These are phyloP conservation scores for Russula earlei DNA, from an alignment of 768 basidiomycete species.

Conservation along the genomic window DNA sequence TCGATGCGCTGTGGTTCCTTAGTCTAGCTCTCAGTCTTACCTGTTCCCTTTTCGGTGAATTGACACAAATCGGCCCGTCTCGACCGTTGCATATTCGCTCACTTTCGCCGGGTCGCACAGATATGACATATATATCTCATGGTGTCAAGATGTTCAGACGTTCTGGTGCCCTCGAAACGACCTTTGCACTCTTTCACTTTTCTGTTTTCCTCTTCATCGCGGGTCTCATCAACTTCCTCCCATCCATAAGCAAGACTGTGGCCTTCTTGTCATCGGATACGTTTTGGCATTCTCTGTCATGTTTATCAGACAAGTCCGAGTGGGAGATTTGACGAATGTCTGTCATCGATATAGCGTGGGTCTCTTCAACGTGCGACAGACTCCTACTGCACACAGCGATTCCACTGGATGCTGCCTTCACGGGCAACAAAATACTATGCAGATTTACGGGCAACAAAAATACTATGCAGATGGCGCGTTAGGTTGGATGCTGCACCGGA, in stretches of 20 bases:
- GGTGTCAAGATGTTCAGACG: background rate
- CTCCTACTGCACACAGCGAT: background rate
- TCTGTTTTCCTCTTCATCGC: constrained; percentile 4
- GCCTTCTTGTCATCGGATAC: constrained; percentile 4
- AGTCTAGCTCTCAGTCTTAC: constrained; percentile 7
- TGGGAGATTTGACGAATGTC: background rate
- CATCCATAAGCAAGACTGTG: constrained; percentile 1
- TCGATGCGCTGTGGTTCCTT: constrained; percentile 6
- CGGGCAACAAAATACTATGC: background rate
- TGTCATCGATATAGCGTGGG: background rate
- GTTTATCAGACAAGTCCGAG: background rate
- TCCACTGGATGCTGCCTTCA: background rate
- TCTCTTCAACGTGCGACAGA: background rate
- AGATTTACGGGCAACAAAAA: background rate
- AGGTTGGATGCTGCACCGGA: background rate
- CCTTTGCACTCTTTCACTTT: background rate
- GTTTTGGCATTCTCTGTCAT: background rate
- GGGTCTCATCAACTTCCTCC: constrained; percentile 14
- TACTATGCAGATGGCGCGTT: background rate
- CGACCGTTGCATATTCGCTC: background rate
- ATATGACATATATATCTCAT: background rate
- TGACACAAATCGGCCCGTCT: background rate
- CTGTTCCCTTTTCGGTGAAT: background rate
- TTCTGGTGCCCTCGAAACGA: background rate
- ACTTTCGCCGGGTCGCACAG: background rate